A percentile compares a stretch with the other conserved stretches of the same genome.
Evolutionary conservation across 306 rosid species (phyloP).

Genomic region (Datisca glomerata): DNA sequence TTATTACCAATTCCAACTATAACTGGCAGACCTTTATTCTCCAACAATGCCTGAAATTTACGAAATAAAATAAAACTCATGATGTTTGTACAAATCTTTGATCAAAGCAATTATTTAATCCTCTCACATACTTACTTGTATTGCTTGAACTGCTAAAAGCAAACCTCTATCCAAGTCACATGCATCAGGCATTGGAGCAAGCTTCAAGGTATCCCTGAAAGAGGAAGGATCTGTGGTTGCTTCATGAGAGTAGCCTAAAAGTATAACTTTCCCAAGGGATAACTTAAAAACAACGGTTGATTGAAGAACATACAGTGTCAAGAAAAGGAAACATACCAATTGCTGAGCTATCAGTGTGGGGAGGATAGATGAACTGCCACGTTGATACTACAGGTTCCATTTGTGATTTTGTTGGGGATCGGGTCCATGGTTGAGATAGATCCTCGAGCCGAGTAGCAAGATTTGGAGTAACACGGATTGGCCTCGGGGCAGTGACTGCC

Average conservation of each 20-base stretch:
- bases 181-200: conserved; percentile 98
- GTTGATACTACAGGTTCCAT: conserved; percentile 79
- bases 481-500: conserved; percentile 65
- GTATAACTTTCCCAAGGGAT: conserved; percentile 5
- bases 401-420: conserved; percentile 85
- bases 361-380: conserved; percentile 65
- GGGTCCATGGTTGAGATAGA: conserved; percentile 96
- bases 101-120: neutral
- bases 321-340: conserved; percentile 63
- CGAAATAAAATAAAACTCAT: conserved; percentile 4
- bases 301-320: too few relatives aligned
- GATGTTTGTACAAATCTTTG: conserved; percentile 5
- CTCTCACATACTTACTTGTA: conserved; percentile 51
- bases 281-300: conserved; percentile 7
- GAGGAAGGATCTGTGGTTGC: conserved; percentile 99
- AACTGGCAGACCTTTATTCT: conserved; percentile 88
- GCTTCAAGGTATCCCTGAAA: conserved; percentile 80
- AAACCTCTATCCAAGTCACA: conserved; percentile 95
- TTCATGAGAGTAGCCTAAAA: conserved; percentile 73
- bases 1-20: conserved; percentile 98
- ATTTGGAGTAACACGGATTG: conserved; percentile 72
- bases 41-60: conserved; percentile 79
- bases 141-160: conserved; percentile 97
- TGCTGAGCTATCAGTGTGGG: conserved; percentile 36
- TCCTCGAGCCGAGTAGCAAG: conserved; percentile 71